Conservation (phyloP, 2,329 filamentous ascomycete genomes). For the Trichoderma asperellum region DNA sequence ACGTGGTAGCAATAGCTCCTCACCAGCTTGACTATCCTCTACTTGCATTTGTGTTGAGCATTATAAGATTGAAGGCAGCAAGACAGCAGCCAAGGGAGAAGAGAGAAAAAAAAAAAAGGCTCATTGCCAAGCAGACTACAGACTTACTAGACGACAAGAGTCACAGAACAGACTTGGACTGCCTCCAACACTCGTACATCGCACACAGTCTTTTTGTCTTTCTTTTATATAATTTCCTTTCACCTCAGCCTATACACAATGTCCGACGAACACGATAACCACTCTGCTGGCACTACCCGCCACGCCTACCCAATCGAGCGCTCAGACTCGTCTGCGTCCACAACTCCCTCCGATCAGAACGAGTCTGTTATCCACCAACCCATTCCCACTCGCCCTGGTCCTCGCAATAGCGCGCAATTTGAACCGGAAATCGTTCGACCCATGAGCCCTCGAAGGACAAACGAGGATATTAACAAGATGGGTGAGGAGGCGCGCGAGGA, state of each 20-base stretch:
- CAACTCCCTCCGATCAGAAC: constrained; percentile 43
- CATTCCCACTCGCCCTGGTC: constrained; percentile 64
- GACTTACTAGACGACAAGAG: constrained; percentile 3
- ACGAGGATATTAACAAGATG: constrained; percentile 85
- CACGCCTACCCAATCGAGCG: constrained; percentile 44
- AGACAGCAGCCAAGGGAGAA: not conserved
- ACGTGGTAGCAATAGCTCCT: not conserved
- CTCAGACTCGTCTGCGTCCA: constrained; percentile 44
- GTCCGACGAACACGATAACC: constrained; percentile 35
- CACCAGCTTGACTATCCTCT: not conserved
- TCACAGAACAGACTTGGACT: not conserved
- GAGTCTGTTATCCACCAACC: constrained; percentile 54
- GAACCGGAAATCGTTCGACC: constrained; percentile 87
- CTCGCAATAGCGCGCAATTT: constrained; percentile 75
- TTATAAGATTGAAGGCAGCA: not conserved
- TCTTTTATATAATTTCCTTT: not conserved
- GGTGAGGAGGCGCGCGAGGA: constrained; percentile 78
- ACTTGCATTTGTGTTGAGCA: not conserved
- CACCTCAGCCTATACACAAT: constrained; percentile 23
- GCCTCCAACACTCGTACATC: not conserved
- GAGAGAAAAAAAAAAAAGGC: constrained; percentile 2
- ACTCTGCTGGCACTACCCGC: constrained; percentile 34
- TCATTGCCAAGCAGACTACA: not conserved
- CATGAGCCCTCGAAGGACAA: constrained; percentile 92
- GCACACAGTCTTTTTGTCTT: not conserved